phyloP scores from a whole-genome alignment of 2,329 filamentous ascomycete species.

The Microcyclospora pomicola region DNA sequence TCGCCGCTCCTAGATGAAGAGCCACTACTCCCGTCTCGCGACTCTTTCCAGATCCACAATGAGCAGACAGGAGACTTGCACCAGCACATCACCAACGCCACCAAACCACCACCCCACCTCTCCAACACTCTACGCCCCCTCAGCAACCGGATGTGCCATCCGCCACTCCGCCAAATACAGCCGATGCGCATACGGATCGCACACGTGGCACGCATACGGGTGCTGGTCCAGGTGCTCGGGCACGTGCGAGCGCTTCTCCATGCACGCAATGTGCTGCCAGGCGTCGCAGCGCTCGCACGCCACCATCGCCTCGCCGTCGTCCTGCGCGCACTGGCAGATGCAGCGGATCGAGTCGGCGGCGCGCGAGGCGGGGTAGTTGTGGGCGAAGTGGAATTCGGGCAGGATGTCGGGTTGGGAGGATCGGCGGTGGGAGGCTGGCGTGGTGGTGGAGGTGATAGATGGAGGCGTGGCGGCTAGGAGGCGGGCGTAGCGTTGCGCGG shows the following conservation, averaged over 20 bases:
- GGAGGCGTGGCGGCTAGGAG: constrained; percentile 6
- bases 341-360: constrained; percentile 13
- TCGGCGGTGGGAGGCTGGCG: not conserved
- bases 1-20: too few species aligned
- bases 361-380: constrained; percentile 10
- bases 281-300: constrained; percentile 15
- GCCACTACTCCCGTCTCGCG: too few species aligned
- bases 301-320: constrained; percentile 11
- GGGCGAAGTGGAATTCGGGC: constrained; percentile 11
- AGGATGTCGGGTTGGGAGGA: constrained; percentile 7
- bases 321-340: constrained; percentile 13
- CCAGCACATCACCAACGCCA: too few species aligned
- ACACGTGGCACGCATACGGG: not conserved
- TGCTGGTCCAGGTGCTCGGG: constrained; percentile 20
- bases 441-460: not conserved
- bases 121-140: too few species aligned
- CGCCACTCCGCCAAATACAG: not conserved
- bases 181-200: not conserved
- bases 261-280: constrained; percentile 19
- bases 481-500: constrained; percentile 6
- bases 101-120: too few species aligned
- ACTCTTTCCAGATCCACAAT: too few species aligned
- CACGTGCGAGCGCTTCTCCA: constrained; percentile 15
- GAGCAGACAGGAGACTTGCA: too few species aligned
- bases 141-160: not conserved